phyloP scores from a whole-genome alignment of 2,329 filamentous ascomycete species.

The Fusarium nygamai region DNA sequence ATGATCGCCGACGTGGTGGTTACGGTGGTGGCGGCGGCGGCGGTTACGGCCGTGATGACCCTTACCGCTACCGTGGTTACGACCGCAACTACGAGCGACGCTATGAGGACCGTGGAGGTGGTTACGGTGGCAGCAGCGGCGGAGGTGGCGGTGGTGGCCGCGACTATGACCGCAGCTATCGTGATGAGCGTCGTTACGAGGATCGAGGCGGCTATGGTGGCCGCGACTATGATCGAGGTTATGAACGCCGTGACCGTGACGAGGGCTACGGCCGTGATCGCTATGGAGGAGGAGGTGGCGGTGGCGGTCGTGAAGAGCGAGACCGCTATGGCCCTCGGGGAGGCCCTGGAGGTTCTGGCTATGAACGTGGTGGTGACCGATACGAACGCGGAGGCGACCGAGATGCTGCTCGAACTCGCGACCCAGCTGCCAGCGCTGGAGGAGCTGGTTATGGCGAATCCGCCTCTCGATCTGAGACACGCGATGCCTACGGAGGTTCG shows the following conservation, averaged over 20 bases:
- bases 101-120: conserved; percentile 59
- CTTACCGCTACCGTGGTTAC: conserved; percentile 65
- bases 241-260: conserved; percentile 59
- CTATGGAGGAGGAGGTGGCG: conserved; percentile 46
- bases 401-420: conserved; percentile 53
- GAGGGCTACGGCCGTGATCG: conserved; percentile 52
- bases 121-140: conserved; percentile 50
- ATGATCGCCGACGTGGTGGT: conserved; percentile 72
- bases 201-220: conserved; percentile 58
- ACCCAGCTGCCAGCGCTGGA: conserved; percentile 49
- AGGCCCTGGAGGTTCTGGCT: conserved; percentile 54
- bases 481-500: conserved; percentile 58
- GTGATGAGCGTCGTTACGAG: conserved; percentile 58
- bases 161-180: conserved; percentile 62
- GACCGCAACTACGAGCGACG: conserved; percentile 56
- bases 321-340: conserved; percentile 54
- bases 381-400: conserved; percentile 59
- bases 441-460: conserved; percentile 54
- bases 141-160: conserved; percentile 47
- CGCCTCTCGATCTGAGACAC: conserved; percentile 54
- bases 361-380: conserved; percentile 55
- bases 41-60: conserved; percentile 63
- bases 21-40: conserved; percentile 57
- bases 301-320: conserved; percentile 56
- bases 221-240: conserved; percentile 67